Evolutionary conservation across 179 eudicot genomes (phyloP).

Genomic region (Carnegiea gigantea): DNA sequence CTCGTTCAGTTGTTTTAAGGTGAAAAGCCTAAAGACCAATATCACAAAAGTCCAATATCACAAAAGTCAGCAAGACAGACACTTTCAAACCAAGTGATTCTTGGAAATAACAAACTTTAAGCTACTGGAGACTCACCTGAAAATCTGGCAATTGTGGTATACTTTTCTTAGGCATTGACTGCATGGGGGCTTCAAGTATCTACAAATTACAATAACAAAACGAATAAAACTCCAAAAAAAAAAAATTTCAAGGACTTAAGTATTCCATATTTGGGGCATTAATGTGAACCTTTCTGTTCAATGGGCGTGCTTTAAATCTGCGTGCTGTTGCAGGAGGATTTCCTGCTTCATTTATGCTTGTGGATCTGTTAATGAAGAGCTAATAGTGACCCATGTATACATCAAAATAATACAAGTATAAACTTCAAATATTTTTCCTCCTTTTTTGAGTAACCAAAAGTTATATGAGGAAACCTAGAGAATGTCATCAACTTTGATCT

Average conservation of each 20-base stretch:
- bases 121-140: conserved; percentile 46
- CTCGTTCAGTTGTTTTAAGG: conserved; percentile 64
- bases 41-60: conserved; percentile 12
- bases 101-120: background rate
- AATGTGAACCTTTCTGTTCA: conserved; percentile 68
- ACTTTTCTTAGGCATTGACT: conserved; percentile 54
- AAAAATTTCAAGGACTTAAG: background rate
- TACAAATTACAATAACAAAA: conserved; percentile 31
- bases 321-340: conserved; percentile 37
- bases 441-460: background rate
- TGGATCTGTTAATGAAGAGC: conserved; percentile 49
- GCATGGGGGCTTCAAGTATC: conserved; percentile 66
- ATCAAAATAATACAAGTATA: background rate
- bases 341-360: conserved; percentile 39
- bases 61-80: background rate
- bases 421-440: background rate
- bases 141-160: conserved; percentile 57
- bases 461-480: background rate
- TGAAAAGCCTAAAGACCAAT: conserved; percentile 58
- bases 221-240: background rate
- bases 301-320: conserved; percentile 77
- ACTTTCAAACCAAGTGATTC: background rate
- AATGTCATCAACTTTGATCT: background rate
- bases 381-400: background rate
- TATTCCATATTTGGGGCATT: background rate